phyloP scores from a whole-genome alignment of 257 asterid species.

The Solanum pinnatisectum region DNA sequence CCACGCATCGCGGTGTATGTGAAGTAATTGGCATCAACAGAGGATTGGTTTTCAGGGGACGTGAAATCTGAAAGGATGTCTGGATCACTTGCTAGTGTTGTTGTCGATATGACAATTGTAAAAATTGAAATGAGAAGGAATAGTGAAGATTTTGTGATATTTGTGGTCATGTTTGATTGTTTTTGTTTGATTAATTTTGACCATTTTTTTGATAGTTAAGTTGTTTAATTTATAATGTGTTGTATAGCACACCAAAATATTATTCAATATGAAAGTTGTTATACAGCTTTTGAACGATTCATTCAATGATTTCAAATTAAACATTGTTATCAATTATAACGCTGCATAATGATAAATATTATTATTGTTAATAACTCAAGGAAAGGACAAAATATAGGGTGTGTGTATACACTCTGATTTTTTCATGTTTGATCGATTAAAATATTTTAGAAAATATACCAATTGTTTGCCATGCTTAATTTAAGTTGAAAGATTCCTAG shows the following conservation, averaged over 20 bases:
- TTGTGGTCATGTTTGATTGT: not conserved
- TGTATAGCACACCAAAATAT: not conserved
- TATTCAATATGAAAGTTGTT: not conserved
- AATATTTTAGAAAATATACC: too few species aligned
- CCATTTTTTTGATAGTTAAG: not conserved
- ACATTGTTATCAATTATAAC: not conserved
- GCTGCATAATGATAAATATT: not conserved
- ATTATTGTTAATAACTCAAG: not conserved
- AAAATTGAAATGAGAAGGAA: not conserved
- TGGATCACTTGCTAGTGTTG: not conserved
- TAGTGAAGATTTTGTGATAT: not conserved
- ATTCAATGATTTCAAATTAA: not conserved
- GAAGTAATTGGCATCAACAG: not conserved
- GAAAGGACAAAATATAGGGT: not conserved
- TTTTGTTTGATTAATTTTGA: too few species aligned
- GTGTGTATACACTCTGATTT: not conserved
- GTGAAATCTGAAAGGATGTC: not conserved
- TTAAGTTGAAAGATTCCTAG: too few species aligned
- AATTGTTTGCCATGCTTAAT: too few species aligned
- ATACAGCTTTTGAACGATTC: not conserved
- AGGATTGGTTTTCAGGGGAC: not conserved
- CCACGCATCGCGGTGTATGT: not conserved
- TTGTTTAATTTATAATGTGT: not conserved
- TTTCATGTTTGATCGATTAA: not conserved
- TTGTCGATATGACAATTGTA: not conserved